Conservation (phyloP, 257 asterid species). For the Solanum verrucosum region DNA sequence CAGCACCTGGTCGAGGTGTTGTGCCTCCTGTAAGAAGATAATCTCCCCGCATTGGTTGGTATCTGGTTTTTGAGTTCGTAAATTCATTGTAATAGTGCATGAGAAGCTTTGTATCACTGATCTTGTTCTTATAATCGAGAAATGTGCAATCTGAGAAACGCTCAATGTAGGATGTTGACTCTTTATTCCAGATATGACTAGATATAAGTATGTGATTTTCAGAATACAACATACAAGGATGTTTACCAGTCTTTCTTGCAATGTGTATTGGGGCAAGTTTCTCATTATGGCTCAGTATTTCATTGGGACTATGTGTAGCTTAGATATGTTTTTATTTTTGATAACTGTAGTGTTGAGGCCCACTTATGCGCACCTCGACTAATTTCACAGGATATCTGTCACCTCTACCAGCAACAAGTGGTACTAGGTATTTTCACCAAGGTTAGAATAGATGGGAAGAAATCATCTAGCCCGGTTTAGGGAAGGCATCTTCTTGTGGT, state of each 20-base stretch:
- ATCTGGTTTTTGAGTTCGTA: neutral
- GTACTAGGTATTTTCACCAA: neutral
- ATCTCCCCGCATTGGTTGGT: neutral
- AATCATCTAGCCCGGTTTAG: neutral
- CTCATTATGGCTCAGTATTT: neutral
- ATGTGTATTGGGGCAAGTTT: neutral
- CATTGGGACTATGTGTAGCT: neutral
- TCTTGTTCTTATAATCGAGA: neutral
- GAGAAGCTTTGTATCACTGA: neutral
- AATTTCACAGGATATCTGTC: neutral
- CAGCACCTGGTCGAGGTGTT: constrained; percentile 70
- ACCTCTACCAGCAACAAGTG: no score
- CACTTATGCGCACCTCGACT: neutral
- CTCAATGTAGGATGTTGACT: neutral
- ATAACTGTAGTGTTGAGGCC: no score
- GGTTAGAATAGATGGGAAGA: neutral
- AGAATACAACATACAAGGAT: neutral
- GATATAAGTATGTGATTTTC: neutral
- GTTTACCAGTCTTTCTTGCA: neutral
- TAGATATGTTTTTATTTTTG: neutral
- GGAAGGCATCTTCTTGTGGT: neutral
- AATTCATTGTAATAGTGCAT: neutral
- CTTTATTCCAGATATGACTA: neutral
- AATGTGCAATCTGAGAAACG: neutral
- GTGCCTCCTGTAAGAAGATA: constrained; percentile 86